Conservation (phyloP, 208 protist species). For the Leptomonas pyrrhocoris region DNA sequence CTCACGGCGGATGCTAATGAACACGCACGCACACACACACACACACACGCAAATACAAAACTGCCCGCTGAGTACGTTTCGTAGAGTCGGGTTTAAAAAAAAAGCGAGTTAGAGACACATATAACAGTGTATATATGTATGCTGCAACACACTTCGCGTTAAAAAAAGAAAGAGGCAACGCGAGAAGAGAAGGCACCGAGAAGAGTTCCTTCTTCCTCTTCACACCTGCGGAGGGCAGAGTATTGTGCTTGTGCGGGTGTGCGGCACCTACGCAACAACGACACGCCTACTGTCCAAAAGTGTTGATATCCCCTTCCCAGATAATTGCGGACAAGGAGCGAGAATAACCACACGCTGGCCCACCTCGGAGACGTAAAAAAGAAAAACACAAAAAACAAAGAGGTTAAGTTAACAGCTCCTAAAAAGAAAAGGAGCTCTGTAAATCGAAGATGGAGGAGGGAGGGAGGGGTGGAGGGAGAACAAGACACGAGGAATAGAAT, state of each 20-base stretch:
- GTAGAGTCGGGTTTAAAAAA: no score
- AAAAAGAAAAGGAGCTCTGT: conserved; percentile 6
- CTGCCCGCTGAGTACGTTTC: no score
- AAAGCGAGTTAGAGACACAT: no score
- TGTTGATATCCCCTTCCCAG: conserved; percentile 4
- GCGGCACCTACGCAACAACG: background rate
- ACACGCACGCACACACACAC: background rate
- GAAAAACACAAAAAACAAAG: conserved; percentile 1
- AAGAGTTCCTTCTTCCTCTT: no score
- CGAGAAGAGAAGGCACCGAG: background rate
- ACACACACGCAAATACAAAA: background rate
- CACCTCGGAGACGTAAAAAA: conserved; percentile 14
- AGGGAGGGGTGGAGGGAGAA: background rate
- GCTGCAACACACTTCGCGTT: background rate
- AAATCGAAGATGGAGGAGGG: background rate
- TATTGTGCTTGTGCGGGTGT: background rate
- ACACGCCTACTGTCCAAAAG: conserved; percentile 7
- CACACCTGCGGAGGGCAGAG: no score
- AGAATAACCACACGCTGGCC: conserved; percentile 1
- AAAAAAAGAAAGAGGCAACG: background rate
- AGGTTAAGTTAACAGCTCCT: background rate
- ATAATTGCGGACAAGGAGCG: conserved; percentile 9
- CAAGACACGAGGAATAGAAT: background rate
- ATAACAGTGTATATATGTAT: no score
- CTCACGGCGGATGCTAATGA: no score